Evolutionary conservation across 345 rosid genomes (phyloP), one percentile per base, ranked within the genome.

Genomic region (Mallotus nudiflorus): DNA sequence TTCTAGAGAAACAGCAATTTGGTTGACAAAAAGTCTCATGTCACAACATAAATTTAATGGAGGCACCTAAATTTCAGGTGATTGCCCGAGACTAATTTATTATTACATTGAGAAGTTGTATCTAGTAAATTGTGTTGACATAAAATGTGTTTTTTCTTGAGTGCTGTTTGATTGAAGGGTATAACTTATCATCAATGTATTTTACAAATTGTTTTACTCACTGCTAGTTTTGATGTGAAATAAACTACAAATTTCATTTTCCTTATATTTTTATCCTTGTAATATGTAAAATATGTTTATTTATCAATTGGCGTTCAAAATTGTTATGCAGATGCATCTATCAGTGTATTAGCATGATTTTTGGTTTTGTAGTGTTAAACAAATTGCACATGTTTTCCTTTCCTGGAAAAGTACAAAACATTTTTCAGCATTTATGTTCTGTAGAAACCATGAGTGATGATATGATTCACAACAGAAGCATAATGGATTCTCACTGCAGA

Each of bases 1-100:
- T 5, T 93, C 99, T 0, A 90, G 97, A 70, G 99, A 95, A 78
- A 95, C 99, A 22, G 99, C 99, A 27, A 95, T 95, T 66, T 95
- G 94, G 97, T 83, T 95, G 69, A 91, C 97, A 22, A 92, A 87
- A 80, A 88, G 90, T 81, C 97, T 95, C 65, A 75, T 95, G 85
- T 82, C 98, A 70, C 83, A 85, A n/a, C 89, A 90, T 15, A 95
- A 95, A 62, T 70, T 85, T 62, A 81, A 83, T 54, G 88, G 77
- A 55, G 89, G 82, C 68, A 81, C 79, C 73, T 87, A 74, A 84
- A 29, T 31, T 63, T 60, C 65, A 60, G 72, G 73, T 40, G 67
- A 24, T 56, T 62, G 37, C 53, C 53, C 42, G 9, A 39, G 4
- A 18, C 57, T 78, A 77, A 80, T 75, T 79, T 82, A 76, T 80